Conservation (phyloP, 148 eudicot genomes). For the Rhododendron williamsianum region DNA sequence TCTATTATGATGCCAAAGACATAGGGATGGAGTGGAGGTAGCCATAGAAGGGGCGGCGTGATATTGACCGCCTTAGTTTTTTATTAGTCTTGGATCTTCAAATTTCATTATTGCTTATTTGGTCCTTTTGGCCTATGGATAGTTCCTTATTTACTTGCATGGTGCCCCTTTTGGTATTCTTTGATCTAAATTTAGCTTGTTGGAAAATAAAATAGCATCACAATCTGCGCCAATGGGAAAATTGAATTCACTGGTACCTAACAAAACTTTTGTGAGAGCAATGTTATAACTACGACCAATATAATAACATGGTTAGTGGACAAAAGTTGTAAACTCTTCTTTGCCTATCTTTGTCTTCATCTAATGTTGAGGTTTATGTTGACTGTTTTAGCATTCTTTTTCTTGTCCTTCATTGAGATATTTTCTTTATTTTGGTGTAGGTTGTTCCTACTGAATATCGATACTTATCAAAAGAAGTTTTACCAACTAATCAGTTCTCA, state of each 20-base stretch:
- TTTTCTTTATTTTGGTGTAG: constrained; percentile 35
- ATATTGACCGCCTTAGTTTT: neutral
- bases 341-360: neutral
- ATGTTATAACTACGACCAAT: neutral
- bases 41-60: neutral
- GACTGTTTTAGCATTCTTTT: neutral
- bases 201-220: neutral
- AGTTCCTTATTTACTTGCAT: neutral
- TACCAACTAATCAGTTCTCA: constrained; percentile 94
- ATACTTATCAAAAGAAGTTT: constrained; percentile 72
- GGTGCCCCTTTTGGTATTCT: neutral
- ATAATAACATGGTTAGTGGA: neutral
- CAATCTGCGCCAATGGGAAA: neutral
- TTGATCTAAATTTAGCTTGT: neutral
- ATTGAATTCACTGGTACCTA: neutral
- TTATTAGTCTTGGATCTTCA: neutral
- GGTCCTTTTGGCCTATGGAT: neutral
- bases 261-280: neutral
- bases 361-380: neutral
- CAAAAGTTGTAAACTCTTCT: neutral
- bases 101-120: neutral
- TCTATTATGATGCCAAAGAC: neutral
- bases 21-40: neutral
- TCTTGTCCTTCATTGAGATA: constrained; percentile 11
- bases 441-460: constrained; percentile 95